Conservation (phyloP, 352 stramenopile species). For the Phytophthora pseudosyringae region DNA sequence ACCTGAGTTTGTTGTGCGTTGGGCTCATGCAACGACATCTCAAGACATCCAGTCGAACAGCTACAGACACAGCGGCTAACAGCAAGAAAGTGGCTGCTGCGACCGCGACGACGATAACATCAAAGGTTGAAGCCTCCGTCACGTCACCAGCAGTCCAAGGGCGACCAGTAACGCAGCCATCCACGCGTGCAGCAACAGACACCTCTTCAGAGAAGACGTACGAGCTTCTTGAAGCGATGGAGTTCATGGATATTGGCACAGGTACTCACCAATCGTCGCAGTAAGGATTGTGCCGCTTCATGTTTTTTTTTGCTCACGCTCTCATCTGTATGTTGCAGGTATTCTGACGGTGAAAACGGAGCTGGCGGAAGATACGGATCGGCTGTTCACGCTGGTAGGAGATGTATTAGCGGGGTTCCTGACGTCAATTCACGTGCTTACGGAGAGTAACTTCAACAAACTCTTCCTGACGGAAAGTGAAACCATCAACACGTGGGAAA, state of each 20-base stretch:
- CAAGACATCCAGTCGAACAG: slow-evolving; percentile 47
- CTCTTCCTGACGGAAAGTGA: slow-evolving; percentile 85
- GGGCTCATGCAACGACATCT: slow-evolving; percentile 86
- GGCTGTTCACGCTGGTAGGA: slow-evolving; percentile 70
- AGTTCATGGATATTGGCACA: slow-evolving; percentile 90
- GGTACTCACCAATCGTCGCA: slow-evolving; percentile 28
- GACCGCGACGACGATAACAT: not conserved
- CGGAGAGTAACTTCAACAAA: slow-evolving; percentile 64
- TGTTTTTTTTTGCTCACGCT: slow-evolving; percentile 4
- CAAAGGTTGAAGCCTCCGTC: slow-evolving; percentile 1
- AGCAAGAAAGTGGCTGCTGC: slow-evolving; percentile 10
- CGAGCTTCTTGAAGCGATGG: slow-evolving; percentile 87
- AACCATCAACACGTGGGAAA: slow-evolving; percentile 80
- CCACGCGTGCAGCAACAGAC: slow-evolving; percentile 24
- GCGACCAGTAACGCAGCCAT: slow-evolving; percentile 8
- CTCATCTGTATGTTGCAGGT: slow-evolving; percentile 30
- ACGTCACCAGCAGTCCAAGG: slow-evolving; percentile 2
- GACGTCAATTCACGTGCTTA: slow-evolving; percentile 66
- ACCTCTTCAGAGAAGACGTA: slow-evolving; percentile 69
- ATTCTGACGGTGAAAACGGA: slow-evolving; percentile 89
- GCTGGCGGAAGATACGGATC: slow-evolving; percentile 67
- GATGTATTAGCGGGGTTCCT: slow-evolving; percentile 74
- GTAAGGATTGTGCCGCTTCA: not conserved
- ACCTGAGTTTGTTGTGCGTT: slow-evolving; percentile 82
- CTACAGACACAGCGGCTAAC: slow-evolving; percentile 4